These are phyloP conservation scores for Candida sanyaensis DNA, from an alignment of 1,139 yeast genomes.

Conservation along the genomic window DNA sequence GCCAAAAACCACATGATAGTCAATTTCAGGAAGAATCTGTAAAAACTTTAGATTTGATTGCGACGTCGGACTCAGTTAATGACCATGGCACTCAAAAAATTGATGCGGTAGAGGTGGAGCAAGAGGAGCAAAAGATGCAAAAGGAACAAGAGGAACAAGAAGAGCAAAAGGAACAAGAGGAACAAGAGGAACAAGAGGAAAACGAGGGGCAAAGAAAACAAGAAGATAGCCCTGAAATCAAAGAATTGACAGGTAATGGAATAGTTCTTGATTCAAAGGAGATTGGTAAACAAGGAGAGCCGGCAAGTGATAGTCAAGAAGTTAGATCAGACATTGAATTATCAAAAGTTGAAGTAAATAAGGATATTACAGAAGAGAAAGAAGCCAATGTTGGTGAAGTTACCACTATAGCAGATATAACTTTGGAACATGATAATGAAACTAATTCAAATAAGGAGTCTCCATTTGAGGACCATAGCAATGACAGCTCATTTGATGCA, in stretches of 20 bases:
- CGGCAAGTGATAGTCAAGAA: too few species aligned
- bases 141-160: neutral
- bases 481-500: neutral
- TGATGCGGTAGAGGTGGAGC: neutral
- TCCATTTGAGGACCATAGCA: neutral
- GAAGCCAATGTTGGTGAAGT: neutral
- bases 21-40: neutral
- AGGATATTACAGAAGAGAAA: neutral
- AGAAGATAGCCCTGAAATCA: neutral
- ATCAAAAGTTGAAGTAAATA: neutral
- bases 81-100: neutral
- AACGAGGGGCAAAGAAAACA: neutral
- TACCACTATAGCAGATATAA: neutral
- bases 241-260: too few species aligned
- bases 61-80: neutral
- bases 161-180: neutral
- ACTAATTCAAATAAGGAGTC: neutral
- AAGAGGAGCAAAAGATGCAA: neutral
- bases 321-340: too few species aligned
- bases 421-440: neutral
- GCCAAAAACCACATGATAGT: neutral
- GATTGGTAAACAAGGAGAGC: too few species aligned
- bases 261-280: too few species aligned
- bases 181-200: neutral
- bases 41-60: neutral